Percentiles rank a stretch among this genome's conserved stretches.
Conservation (phyloP, 2,329 filamentous ascomycete species). For the Curvularia verruculosa region DNA sequence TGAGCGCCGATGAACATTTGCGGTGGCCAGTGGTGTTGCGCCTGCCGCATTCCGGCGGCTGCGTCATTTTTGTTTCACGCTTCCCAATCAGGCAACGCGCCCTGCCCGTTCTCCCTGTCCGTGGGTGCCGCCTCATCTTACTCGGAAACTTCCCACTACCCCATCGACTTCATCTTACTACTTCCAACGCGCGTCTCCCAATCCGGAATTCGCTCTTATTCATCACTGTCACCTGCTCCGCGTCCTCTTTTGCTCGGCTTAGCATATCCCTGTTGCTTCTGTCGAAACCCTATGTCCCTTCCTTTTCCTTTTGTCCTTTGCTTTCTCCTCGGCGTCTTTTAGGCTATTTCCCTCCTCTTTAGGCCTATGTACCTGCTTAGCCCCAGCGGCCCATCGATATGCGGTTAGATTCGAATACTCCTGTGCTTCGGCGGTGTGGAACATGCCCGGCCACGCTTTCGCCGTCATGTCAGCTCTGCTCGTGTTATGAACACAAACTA, state of each 20-base stretch:
- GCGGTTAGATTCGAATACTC: neutral
- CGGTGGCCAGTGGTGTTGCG: conserved; percentile 8
- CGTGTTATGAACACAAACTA: neutral
- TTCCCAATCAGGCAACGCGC: conserved; percentile 1
- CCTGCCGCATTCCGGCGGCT: conserved; percentile 5
- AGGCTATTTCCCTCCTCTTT: neutral
- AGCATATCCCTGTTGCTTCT: neutral
- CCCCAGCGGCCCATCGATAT: neutral
- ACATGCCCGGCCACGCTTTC: neutral
- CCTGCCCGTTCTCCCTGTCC: no score
- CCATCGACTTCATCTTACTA: neutral
- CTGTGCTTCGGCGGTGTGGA: neutral
- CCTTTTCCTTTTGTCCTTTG: neutral
- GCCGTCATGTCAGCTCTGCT: neutral
- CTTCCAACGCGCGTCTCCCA: conserved; percentile 1
- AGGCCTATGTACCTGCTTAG: neutral
- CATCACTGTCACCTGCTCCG: neutral
- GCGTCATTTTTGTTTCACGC: conserved; percentile 13
- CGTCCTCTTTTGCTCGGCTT: neutral
- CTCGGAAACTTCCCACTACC: neutral
- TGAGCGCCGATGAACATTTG: neutral
- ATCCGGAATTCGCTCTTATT: neutral
- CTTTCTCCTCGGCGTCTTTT: neutral
- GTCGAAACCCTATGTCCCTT: neutral
- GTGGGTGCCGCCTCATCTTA: conserved; percentile 2